Conservation (phyloP, 768 basidiomycete species). For the Leccinellum rugosiceps region DNA sequence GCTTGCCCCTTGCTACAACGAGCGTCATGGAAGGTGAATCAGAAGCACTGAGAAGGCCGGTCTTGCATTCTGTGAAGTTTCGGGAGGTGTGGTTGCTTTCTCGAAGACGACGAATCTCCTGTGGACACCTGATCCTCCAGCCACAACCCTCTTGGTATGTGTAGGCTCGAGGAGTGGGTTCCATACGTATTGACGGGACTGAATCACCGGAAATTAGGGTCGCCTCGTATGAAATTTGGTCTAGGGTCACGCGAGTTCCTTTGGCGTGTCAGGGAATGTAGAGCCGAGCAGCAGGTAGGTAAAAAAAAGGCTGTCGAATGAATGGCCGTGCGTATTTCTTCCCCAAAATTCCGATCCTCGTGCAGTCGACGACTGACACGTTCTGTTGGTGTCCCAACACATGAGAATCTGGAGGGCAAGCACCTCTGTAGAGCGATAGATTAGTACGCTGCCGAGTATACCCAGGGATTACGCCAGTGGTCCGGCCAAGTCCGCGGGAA, state of each 20-base stretch:
- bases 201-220: slow-evolving; percentile 23
- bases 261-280: slow-evolving; percentile 10
- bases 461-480: slow-evolving; percentile 4
- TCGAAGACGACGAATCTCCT: slow-evolving; percentile 13
- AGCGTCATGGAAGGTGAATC: slow-evolving; percentile 30
- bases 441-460: slow-evolving; percentile 2
- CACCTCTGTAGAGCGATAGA: slow-evolving; percentile 5
- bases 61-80: slow-evolving; percentile 15
- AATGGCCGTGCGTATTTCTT: slow-evolving; percentile 12
- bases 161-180: slow-evolving; percentile 8
- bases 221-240: slow-evolving; percentile 17
- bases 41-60: slow-evolving; percentile 20
- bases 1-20: slow-evolving; percentile 23
- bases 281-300: not conserved
- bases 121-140: slow-evolving; percentile 21
- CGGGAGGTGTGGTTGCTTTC: slow-evolving; percentile 12
- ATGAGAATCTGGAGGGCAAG: slow-evolving; percentile 9
- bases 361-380: not conserved
- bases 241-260: slow-evolving; percentile 19
- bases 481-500: slow-evolving; percentile 22
- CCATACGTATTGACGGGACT: slow-evolving; percentile 3
- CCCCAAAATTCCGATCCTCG: not conserved
- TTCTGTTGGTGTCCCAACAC: not conserved
- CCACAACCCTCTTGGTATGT: slow-evolving; percentile 21
- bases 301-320: slow-evolving; percentile 1